Percentiles rank a stretch among this genome's conserved stretches.
phyloP scores from a whole-genome alignment of 2,329 filamentous ascomycete genomes.

The Cladosporium colombiae region DNA sequence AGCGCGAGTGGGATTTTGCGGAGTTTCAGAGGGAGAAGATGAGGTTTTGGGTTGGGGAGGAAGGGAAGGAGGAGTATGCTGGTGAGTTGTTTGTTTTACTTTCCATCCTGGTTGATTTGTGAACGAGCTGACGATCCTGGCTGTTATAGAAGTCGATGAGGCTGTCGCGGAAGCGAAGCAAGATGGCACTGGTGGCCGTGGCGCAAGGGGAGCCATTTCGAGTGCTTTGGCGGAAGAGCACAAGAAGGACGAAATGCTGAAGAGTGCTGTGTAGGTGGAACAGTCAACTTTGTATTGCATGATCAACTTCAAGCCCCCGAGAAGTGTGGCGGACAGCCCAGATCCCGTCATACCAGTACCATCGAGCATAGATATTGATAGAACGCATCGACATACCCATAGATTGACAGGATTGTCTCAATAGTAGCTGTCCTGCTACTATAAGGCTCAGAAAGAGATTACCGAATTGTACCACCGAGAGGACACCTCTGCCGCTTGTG shows the following conservation, averaged over 20 bases:
- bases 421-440: neutral
- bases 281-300: neutral
- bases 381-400: neutral
- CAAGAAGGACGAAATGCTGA: conserved; percentile 29
- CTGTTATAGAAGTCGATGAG: conserved; percentile 47
- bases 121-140: conserved; percentile 18
- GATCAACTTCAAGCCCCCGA: neutral
- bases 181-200: conserved; percentile 50
- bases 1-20: conserved; percentile 82
- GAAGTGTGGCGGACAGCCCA: neutral
- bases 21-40: conserved; percentile 78
- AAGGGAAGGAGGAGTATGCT: conserved; percentile 49
- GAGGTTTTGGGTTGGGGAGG: conserved; percentile 56
- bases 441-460: neutral
- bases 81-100: conserved; percentile 37
- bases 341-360: neutral
- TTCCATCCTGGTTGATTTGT: neutral
- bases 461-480: neutral
- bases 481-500: neutral
- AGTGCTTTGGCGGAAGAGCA: conserved; percentile 38
- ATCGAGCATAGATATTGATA: neutral
- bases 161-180: conserved; percentile 38
- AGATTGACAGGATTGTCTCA: neutral
- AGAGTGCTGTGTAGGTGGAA: conserved; percentile 37
- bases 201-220: conserved; percentile 44